phyloP scores from a whole-genome alignment of 2,329 filamentous ascomycete genomes.

The Xylariomycetidae sp. region DNA sequence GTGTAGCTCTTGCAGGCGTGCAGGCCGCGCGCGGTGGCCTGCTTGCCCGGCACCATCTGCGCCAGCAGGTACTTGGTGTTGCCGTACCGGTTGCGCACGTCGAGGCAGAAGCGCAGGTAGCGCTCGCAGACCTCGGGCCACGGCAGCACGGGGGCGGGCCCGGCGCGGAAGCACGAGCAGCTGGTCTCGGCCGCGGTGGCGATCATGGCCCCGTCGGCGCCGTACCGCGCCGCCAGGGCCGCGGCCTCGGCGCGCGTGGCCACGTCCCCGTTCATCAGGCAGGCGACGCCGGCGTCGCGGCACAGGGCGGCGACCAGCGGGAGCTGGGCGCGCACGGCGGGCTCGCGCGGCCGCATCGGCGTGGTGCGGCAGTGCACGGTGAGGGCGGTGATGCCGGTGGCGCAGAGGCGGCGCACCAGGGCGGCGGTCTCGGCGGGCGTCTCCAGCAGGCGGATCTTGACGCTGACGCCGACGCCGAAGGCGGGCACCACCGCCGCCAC shows the following conservation, averaged over 20 bases:
- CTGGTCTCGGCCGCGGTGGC: conserved; percentile 89
- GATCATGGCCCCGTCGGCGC: conserved; percentile 96
- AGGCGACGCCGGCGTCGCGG: conserved; percentile 78
- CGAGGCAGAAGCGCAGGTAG: conserved; percentile 67
- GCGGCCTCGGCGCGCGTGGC: conserved; percentile 66
- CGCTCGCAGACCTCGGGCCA: conserved; percentile 75
- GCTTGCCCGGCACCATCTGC: conserved; percentile 80
- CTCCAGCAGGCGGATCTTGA: conserved; percentile 89
- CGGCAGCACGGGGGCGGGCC: conserved; percentile 61
- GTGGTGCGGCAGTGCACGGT: conserved; percentile 95
- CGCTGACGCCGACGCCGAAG: conserved; percentile 86
- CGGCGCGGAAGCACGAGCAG: conserved; percentile 73
- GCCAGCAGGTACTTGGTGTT: conserved; percentile 91
- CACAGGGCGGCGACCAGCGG: conserved; percentile 79
- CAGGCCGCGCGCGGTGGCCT: conserved; percentile 54
- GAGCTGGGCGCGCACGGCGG: conserved; percentile 79
- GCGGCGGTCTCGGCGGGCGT: conserved; percentile 68
- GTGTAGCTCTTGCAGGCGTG: conserved; percentile 64
- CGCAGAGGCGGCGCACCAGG: conserved; percentile 71
- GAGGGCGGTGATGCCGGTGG: conserved; percentile 84
- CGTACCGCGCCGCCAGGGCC: conserved; percentile 66
- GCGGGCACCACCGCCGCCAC: conserved; percentile 71
- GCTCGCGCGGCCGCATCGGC: conserved; percentile 86
- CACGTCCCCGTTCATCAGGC: conserved; percentile 94
- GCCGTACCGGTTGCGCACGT: conserved; percentile 77